Percentiles rank a stretch among this genome's conserved stretches.
phyloP scores from a whole-genome alignment of 495 filamentous ascomycete species.

The Baudoinia panamericana region DNA sequence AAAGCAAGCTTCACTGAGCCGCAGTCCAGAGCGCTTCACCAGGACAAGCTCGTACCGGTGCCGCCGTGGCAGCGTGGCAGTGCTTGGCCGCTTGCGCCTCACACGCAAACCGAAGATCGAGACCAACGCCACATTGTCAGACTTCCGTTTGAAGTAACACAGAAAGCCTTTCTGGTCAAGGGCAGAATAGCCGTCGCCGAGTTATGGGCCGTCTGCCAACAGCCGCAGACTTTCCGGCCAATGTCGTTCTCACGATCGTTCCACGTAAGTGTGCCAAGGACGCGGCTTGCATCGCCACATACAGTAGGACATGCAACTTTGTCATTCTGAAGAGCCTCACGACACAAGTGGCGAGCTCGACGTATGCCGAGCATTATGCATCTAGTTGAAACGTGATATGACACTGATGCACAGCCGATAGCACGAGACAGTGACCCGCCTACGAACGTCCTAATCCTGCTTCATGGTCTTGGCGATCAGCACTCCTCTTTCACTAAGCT shows the following conservation, averaged over 20 bases:
- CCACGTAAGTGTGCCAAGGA: conserved; percentile 14
- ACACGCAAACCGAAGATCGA: too few species aligned
- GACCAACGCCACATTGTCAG: too few species aligned
- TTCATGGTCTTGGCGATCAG: conserved; percentile 83
- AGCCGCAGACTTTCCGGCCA: conserved; percentile 39
- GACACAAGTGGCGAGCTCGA: background rate
- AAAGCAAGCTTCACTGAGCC: too few species aligned
- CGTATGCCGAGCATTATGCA: background rate
- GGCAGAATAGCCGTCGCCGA: too few species aligned
- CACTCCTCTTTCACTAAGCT: conserved; percentile 56
- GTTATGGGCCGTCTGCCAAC: conserved; percentile 28
- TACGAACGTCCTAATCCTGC: conserved; percentile 68
- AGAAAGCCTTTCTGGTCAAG: too few species aligned
- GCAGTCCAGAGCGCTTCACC: too few species aligned
- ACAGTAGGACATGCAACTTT: background rate
- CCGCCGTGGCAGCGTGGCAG: too few species aligned
- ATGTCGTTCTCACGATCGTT: conserved; percentile 11
- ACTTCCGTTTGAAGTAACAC: too few species aligned
- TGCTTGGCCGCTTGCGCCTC: too few species aligned
- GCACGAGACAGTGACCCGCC: conserved; percentile 28
- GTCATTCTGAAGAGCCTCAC: too few species aligned
- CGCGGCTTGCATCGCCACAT: background rate
- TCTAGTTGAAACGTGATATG: background rate
- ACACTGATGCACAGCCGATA: background rate
- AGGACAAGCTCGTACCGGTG: too few species aligned